phyloP scores from a whole-genome alignment of 805 yeast genomes.

The Lachancea dasiensis region DNA sequence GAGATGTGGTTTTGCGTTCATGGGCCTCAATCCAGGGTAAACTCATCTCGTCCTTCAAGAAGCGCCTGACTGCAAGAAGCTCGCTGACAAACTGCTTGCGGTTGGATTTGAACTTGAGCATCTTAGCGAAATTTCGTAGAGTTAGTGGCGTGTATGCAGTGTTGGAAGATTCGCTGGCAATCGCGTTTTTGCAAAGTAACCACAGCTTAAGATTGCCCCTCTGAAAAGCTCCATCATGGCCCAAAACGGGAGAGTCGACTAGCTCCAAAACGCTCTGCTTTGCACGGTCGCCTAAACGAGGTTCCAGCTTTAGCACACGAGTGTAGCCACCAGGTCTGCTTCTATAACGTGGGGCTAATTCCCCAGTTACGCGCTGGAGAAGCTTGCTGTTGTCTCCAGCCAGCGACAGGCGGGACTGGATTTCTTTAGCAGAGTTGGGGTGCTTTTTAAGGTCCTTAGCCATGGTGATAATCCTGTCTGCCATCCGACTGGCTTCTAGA shows the following conservation, averaged over 20 bases:
- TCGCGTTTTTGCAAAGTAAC: constrained; percentile 23
- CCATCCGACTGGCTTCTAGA: constrained; percentile 55
- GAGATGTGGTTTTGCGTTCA: constrained; percentile 9
- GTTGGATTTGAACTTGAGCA: constrained; percentile 14
- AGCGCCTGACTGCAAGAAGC: constrained; percentile 13
- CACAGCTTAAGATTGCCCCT: constrained; percentile 32
- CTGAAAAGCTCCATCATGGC: constrained; percentile 15
- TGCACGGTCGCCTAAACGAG: constrained; percentile 83
- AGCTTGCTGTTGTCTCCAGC: constrained; percentile 41
- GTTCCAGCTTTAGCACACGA: constrained; percentile 75
- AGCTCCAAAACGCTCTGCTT: constrained; percentile 84
- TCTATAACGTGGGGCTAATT: constrained; percentile 57
- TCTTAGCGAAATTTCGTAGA: constrained; percentile 22
- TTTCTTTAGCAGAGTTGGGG: constrained; percentile 18
- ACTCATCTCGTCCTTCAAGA: constrained; percentile 12
- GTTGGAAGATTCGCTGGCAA: constrained; percentile 24
- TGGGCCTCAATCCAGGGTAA: constrained; percentile 12
- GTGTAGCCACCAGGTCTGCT: constrained; percentile 77
- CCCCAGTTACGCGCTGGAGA: constrained; percentile 61
- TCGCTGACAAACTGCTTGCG: constrained; percentile 4
- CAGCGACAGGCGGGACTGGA: constrained; percentile 40
- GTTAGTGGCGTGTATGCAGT: constrained; percentile 16
- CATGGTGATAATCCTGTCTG: constrained; percentile 58
- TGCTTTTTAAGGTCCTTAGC: constrained; percentile 37
- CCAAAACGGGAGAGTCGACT: constrained; percentile 52